Evolutionary conservation across 2,329 filamentous ascomycete species (phyloP).

Genomic region (Cladophialophora yegresii): DNA sequence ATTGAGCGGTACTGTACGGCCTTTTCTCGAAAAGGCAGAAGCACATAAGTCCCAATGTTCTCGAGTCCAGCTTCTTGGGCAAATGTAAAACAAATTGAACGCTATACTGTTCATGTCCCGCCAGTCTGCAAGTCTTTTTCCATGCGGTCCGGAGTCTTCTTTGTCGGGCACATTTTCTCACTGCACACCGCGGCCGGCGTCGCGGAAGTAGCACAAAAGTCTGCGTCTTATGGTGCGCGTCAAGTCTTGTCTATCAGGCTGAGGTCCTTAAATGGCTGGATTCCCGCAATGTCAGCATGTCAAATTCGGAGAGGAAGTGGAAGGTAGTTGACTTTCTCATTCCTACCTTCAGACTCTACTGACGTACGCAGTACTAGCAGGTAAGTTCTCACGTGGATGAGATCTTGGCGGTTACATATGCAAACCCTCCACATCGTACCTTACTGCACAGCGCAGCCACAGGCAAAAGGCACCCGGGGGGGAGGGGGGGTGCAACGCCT

Average conservation of each 20-base stretch:
- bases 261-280: too few relatives aligned
- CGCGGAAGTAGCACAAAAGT: not conserved
- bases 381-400: too few relatives aligned
- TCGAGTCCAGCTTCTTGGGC: constrained; percentile 1
- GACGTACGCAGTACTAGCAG: too few relatives aligned
- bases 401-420: too few relatives aligned
- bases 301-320: too few relatives aligned
- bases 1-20: not conserved
- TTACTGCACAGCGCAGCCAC: too few relatives aligned
- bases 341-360: too few relatives aligned
- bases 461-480: too few relatives aligned
- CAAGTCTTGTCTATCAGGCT: not conserved
- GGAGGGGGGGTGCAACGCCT: too few relatives aligned
- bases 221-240: not conserved
- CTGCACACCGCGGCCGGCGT: not conserved
- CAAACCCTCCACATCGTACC: too few relatives aligned
- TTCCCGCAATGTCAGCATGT: too few relatives aligned
- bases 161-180: not conserved
- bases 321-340: too few relatives aligned
- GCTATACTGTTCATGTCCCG: not conserved
- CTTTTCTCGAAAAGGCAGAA: constrained; percentile 1
- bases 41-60: constrained; percentile 5
- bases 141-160: not conserved
- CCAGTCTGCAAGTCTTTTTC: not conserved
- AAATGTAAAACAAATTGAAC: constrained; percentile 11